Evolutionary conservation across 805 yeast species (phyloP).

Genomic region (Candida maesae): DNA sequence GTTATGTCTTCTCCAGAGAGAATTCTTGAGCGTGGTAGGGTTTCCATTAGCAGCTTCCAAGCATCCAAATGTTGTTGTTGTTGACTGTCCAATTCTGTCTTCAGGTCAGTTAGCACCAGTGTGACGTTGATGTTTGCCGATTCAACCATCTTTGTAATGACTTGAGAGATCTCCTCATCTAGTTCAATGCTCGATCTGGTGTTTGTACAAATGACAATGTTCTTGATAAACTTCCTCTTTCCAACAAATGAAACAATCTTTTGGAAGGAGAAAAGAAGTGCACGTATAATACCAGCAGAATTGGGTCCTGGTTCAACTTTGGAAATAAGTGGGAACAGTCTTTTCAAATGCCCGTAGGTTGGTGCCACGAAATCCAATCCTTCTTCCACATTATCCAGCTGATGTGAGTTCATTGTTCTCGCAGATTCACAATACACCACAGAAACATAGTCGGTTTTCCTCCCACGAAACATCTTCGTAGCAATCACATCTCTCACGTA

Average conservation of each 20-base stretch:
- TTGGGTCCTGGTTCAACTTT: conserved; percentile 1
- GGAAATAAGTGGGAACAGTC: conserved; percentile 4
- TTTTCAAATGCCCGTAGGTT: neutral
- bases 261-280: conserved; percentile 11
- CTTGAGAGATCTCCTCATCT: conserved; percentile 8
- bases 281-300: conserved; percentile 16
- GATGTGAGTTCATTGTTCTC: conserved; percentile 3
- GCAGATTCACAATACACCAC: conserved; percentile 29
- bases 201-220: conserved; percentile 25
- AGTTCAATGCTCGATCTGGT: conserved; percentile 14
- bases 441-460: conserved; percentile 39
- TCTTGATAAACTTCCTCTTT: conserved; percentile 24
- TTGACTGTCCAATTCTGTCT: conserved; percentile 1
- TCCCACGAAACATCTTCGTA: conserved; percentile 23
- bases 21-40: conserved; percentile 13
- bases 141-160: conserved; percentile 5
- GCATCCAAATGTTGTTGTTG: neutral
- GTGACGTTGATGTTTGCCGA: conserved; percentile 15
- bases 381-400: conserved; percentile 1
- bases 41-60: conserved; percentile 12
- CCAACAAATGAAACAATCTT: conserved; percentile 14
- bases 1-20: conserved; percentile 13
- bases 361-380: conserved; percentile 6
- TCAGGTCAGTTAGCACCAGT: conserved; percentile 23
- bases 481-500: conserved; percentile 41